Conservation (phyloP, 2,329 filamentous ascomycete species). For the Stagonosporopsis rhizophila region DNA sequence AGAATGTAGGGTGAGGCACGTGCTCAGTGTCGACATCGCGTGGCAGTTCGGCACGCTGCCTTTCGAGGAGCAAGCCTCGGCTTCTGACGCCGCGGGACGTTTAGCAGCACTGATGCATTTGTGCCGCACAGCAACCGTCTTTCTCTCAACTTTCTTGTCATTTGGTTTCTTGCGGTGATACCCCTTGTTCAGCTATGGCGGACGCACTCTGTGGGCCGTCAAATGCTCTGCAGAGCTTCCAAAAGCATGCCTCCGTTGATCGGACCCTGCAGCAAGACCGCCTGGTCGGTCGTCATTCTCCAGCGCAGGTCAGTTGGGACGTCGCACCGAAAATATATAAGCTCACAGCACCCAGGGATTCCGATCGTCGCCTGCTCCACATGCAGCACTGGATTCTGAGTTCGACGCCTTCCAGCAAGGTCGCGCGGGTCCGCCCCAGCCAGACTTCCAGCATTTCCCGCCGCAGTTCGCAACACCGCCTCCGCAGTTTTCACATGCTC, state of each 20-base stretch:
- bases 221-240: slow-evolving; percentile 75
- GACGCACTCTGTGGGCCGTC: slow-evolving; percentile 77
- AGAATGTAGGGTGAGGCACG: slow-evolving; percentile 4
- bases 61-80: slow-evolving; percentile 28
- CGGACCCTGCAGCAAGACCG: slow-evolving; percentile 77
- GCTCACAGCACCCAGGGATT: slow-evolving; percentile 61
- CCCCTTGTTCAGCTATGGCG: slow-evolving; percentile 59
- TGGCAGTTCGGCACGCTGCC: slow-evolving; percentile 21
- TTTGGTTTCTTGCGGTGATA: slow-evolving; percentile 30
- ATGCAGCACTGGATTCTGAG: slow-evolving; percentile 66
- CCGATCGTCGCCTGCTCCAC: slow-evolving; percentile 62
- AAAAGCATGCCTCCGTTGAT: slow-evolving; percentile 73
- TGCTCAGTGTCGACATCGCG: slow-evolving; percentile 8
- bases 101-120: neutral
- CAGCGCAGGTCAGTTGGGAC: slow-evolving; percentile 59
- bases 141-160: slow-evolving; percentile 5
- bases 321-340: slow-evolving; percentile 1
- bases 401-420: slow-evolving; percentile 73
- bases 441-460: slow-evolving; percentile 47
- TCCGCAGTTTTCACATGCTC: slow-evolving; percentile 43
- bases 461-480: slow-evolving; percentile 51
- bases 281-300: slow-evolving; percentile 61
- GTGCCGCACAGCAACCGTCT: slow-evolving; percentile 1
- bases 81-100: slow-evolving; percentile 19
- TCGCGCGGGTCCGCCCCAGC: slow-evolving; percentile 46